phyloP scores from a whole-genome alignment of 106 monocot genomes.

The Amphibolis antarctica region DNA sequence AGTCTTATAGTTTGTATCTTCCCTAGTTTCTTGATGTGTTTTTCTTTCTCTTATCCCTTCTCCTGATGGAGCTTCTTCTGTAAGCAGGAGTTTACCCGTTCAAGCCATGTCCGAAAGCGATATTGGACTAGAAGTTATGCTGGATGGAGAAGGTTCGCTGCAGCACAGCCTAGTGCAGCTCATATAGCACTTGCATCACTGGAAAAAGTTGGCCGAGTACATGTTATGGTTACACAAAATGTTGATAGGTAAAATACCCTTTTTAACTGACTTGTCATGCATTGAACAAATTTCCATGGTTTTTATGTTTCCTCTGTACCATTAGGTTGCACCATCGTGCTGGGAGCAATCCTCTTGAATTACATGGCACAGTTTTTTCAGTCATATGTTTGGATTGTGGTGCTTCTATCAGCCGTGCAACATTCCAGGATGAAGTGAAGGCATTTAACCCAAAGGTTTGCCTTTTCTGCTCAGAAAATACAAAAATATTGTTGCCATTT shows the following conservation, averaged over 20 bases:
- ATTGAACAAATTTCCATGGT: not conserved
- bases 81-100: constrained; percentile 79
- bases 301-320: not conserved
- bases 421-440: constrained; percentile 93
- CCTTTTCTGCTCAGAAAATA: not conserved
- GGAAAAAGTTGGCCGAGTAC: constrained; percentile 69
- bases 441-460: constrained; percentile 75
- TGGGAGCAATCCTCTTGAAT: constrained; percentile 83
- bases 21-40: no score
- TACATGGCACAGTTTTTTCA: constrained; percentile 90
- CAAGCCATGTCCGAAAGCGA: constrained; percentile 52
- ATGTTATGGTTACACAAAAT: constrained; percentile 91
- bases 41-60: no score
- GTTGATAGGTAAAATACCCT: constrained; percentile 53
- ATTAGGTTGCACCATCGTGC: constrained; percentile 92
- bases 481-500: not conserved
- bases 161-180: constrained; percentile 72
- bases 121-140: constrained; percentile 99
- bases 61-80: no score
- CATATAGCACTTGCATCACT: constrained; percentile 60
- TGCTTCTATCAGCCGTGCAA: constrained; percentile 38
- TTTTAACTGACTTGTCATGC: not conserved
- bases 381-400: constrained; percentile 85
- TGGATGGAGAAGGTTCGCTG: constrained; percentile 91
- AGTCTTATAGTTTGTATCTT: no score